Percentiles rank a stretch among this genome's conserved stretches.
phyloP scores from a whole-genome alignment of 164 flowering plant genomes.

The Dillenia suffruticosa region DNA sequence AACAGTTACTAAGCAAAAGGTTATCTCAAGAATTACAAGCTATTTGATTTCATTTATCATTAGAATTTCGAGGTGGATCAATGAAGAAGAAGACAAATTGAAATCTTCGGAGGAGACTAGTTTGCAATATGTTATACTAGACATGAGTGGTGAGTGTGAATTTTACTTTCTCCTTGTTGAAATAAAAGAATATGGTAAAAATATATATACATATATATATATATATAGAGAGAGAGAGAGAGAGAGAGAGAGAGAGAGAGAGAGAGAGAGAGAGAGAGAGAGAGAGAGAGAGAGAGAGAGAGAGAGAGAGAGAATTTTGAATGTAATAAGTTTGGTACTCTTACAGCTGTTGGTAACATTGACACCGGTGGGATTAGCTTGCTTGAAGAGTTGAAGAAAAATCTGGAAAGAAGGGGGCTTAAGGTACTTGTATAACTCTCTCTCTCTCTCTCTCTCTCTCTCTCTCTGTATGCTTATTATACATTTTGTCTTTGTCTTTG shows the following conservation, averaged over 20 bases:
- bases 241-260: too few relatives aligned
- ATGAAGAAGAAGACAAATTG: slow-evolving; percentile 66
- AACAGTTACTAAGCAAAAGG: too few relatives aligned
- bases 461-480: background rate
- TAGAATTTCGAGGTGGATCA: slow-evolving; percentile 68
- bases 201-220: too few relatives aligned
- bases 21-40: too few relatives aligned
- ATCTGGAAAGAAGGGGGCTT: slow-evolving; percentile 44
- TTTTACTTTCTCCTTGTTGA: too few relatives aligned
- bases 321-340: background rate
- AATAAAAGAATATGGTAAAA: too few relatives aligned
- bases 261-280: too few relatives aligned
- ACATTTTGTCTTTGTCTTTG: background rate
- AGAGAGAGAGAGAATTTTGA: background rate
- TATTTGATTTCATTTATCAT: background rate
- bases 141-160: slow-evolving; percentile 48
- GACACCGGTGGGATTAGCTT: slow-evolving; percentile 77
- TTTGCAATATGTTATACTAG: slow-evolving; percentile 56
- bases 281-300: too few relatives aligned
- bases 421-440: slow-evolving; percentile 26
- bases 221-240: too few relatives aligned
- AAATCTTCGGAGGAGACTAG: slow-evolving; percentile 38
- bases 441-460: too few relatives aligned
- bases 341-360: slow-evolving; percentile 57
- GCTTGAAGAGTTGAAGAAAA: slow-evolving; percentile 60